Conservation (phyloP, 2,329 filamentous ascomycete species). For the Ceratocystis ficicola region DNA sequence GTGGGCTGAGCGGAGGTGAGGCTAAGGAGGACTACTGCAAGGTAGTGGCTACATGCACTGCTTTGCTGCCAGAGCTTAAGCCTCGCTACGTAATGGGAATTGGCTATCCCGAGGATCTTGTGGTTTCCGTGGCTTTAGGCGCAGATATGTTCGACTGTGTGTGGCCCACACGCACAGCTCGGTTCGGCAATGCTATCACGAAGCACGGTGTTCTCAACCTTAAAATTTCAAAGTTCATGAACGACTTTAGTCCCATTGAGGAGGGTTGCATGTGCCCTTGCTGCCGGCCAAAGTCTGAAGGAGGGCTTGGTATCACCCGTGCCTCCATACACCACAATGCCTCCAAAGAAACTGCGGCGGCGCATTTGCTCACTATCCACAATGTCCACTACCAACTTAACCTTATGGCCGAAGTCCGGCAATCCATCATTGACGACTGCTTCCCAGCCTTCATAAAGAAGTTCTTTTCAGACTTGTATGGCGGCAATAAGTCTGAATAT, state of each 20-base stretch:
- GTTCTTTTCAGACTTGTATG: conserved; percentile 68
- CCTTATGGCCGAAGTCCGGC: conserved; percentile 63
- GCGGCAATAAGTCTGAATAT: conserved; percentile 45
- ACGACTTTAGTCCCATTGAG: conserved; percentile 76
- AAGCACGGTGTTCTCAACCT: conserved; percentile 71
- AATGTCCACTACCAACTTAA: conserved; percentile 88
- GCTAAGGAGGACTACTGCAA: conserved; percentile 86
- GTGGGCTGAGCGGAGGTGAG: conserved; percentile 86
- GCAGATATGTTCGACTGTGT: conserved; percentile 99
- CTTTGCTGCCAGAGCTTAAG: conserved; percentile 73
- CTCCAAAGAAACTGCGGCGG: conserved; percentile 88
- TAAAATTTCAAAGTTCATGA: conserved; percentile 59
- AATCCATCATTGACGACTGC: conserved; percentile 67
- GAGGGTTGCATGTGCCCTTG: conserved; percentile 68
- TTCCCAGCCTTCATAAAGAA: conserved; percentile 65
- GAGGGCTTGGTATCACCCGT: conserved; percentile 67
- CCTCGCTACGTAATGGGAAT: conserved; percentile 99
- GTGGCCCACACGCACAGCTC: conserved; percentile 90
- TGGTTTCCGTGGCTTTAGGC: conserved; percentile 84
- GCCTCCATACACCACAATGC: conserved; percentile 87
- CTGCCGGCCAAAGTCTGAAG: conserved; percentile 55
- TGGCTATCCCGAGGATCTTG: conserved; percentile 88
- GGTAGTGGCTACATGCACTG: conserved; percentile 78
- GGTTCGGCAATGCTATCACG: conserved; percentile 91
- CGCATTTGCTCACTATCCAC: conserved; percentile 75